Evolutionary conservation across 1,284 basidiomycete genomes (phyloP).

Genomic region (Puccinia horiana): DNA sequence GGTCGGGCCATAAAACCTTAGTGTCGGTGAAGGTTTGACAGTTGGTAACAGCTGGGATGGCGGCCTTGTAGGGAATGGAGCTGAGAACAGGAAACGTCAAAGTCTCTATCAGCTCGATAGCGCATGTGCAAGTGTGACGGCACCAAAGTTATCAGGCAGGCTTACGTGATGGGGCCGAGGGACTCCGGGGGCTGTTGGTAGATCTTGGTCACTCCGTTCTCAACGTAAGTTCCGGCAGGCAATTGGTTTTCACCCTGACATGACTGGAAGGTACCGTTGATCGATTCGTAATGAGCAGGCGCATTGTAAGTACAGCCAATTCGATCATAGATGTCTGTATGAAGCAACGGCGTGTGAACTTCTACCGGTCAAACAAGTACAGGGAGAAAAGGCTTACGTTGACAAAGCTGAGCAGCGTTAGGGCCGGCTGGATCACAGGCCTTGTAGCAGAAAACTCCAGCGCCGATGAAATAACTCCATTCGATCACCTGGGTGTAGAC

Average conservation of each 20-base stretch:
- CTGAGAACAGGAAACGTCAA: neutral
- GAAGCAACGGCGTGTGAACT: neutral
- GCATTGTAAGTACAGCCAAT: constrained; percentile 70
- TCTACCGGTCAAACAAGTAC: no score
- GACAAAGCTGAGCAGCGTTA: constrained; percentile 63
- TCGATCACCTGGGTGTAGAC: constrained; percentile 64
- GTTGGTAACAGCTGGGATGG: constrained; percentile 67
- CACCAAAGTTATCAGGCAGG: neutral
- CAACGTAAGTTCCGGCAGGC: constrained; percentile 50
- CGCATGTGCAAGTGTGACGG: neutral
- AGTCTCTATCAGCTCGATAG: neutral
- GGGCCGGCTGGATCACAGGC: constrained; percentile 67
- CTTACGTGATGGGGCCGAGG: constrained; percentile 63
- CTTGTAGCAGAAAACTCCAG: constrained; percentile 64
- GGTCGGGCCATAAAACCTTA: constrained; percentile 63
- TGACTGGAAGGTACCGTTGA: constrained; percentile 52
- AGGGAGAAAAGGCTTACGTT: constrained; percentile 36
- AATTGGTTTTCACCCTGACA: constrained; percentile 53
- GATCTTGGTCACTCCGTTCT: constrained; percentile 51
- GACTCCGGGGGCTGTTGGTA: constrained; percentile 68
- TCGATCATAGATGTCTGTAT: constrained; percentile 68
- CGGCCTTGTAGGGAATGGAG: constrained; percentile 67
- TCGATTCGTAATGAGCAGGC: constrained; percentile 51
- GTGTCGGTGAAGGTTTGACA: constrained; percentile 66
- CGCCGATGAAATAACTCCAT: constrained; percentile 71